Percentiles rank a stretch among this genome's conserved stretches.
Conservation (phyloP, 768 basidiomycete species). For the Mycena capillaripes region DNA sequence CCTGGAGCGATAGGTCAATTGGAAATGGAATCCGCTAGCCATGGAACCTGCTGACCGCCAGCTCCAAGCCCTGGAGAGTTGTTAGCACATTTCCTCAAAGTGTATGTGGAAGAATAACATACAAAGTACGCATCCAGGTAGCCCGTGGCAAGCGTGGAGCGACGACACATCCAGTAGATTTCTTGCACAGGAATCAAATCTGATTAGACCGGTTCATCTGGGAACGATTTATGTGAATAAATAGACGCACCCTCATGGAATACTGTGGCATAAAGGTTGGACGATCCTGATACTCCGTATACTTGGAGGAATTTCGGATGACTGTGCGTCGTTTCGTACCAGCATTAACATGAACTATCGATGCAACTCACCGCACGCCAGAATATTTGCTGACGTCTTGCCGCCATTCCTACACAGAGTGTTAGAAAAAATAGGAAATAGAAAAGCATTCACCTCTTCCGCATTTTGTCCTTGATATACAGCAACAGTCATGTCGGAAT, state of each 20-base stretch:
- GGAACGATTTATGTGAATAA: background rate
- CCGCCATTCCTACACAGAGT: constrained; percentile 6
- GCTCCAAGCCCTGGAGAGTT: background rate
- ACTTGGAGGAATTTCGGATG: constrained; percentile 21
- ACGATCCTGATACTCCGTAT: background rate
- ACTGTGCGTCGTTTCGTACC: background rate
- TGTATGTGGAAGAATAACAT: background rate
- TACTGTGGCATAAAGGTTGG: constrained; percentile 12
- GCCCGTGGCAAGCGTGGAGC: constrained; percentile 4
- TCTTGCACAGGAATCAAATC: constrained; percentile 11
- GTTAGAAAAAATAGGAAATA: background rate
- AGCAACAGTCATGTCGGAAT: constrained; percentile 18
- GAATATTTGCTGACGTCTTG: constrained; percentile 12
- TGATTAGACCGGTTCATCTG: background rate
- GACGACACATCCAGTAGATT: constrained; percentile 11
- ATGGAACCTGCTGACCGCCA: background rate
- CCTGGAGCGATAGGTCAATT: background rate
- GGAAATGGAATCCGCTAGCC: no score
- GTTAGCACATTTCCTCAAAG: background rate
- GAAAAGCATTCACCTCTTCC: background rate
- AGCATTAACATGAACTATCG: background rate
- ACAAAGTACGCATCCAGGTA: constrained; percentile 22
- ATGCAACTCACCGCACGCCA: constrained; percentile 11
- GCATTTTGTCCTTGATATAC: constrained; percentile 22
- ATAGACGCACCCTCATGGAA: constrained; percentile 5